A percentile compares a stretch with the other conserved stretches of the same genome.
These are phyloP conservation scores for Cryphonectria radicalis DNA, from an alignment of 2,329 filamentous ascomycete species.

Conservation along the genomic window DNA sequence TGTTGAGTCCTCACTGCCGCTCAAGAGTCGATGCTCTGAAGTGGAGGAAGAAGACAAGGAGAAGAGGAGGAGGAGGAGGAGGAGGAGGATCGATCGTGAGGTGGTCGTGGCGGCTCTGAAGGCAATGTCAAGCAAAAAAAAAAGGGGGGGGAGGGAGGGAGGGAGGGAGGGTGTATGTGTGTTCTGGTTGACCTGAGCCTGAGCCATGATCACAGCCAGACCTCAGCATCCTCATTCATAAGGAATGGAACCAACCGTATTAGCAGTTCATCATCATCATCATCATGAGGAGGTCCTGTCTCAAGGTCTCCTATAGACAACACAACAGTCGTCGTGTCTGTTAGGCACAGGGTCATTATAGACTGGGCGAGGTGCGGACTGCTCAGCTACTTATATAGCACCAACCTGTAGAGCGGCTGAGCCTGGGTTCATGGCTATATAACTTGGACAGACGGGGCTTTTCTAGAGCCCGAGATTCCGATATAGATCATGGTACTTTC, in stretches of 20 bases:
- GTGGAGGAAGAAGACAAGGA: no score
- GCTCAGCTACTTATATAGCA: background rate
- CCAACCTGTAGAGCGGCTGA: background rate
- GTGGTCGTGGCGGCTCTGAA: background rate
- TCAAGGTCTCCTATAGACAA: no score
- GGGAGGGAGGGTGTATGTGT: no score
- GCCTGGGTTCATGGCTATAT: background rate
- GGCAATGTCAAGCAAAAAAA: background rate
- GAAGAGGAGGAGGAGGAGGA: background rate
- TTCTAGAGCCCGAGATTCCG: constrained; percentile 4
- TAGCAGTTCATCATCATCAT: background rate
- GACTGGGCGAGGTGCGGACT: no score
- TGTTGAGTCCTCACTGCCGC: background rate
- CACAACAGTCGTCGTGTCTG: no score
- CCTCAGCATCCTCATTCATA: background rate
- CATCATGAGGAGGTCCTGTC: no score
- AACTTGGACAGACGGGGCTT: background rate
- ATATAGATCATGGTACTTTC: background rate
- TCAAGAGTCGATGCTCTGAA: background rate
- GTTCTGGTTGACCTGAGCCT: background rate
- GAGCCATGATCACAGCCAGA: background rate
- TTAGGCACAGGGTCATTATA: background rate
- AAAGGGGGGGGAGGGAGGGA: no score
- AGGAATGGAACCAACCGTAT: background rate
- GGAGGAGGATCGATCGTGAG: background rate